Evolutionary conservation across 2,329 filamentous ascomycete species (phyloP).

Genomic region (Pseudopyrenochaeta lycopersici): DNA sequence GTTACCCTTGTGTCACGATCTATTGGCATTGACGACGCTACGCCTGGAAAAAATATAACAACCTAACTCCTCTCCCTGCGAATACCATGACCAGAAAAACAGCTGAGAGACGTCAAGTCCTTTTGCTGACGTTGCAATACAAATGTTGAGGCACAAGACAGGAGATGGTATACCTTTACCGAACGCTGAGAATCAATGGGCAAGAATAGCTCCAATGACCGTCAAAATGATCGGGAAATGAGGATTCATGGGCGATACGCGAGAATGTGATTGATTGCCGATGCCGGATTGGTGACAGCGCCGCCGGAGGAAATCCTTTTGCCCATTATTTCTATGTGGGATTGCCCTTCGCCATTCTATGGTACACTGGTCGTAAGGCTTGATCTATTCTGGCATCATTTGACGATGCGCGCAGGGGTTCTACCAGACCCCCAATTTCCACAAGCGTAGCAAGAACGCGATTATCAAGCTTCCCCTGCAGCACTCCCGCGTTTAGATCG

Average conservation of each 20-base stretch:
- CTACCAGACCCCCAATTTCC: conserved; percentile 1
- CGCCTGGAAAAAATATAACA: no score
- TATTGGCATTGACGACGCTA: no score
- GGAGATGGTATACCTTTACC: background rate
- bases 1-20: no score
- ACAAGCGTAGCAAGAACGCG: background rate
- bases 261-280: background rate
- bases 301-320: no score
- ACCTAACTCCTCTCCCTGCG: no score
- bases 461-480: background rate
- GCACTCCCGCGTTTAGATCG: background rate
- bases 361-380: background rate
- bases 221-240: background rate
- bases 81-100: no score
- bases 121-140: background rate
- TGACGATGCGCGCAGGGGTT: background rate
- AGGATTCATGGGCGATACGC: background rate
- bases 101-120: background rate
- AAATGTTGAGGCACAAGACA: background rate
- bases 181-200: background rate
- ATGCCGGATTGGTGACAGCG: background rate
- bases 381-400: background rate
- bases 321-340: background rate
- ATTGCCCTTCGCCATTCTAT: background rate
- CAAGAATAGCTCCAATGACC: background rate